phyloP scores from a whole-genome alignment of 371 early-diverging fungal species.

The Mortierella sp. region DNA sequence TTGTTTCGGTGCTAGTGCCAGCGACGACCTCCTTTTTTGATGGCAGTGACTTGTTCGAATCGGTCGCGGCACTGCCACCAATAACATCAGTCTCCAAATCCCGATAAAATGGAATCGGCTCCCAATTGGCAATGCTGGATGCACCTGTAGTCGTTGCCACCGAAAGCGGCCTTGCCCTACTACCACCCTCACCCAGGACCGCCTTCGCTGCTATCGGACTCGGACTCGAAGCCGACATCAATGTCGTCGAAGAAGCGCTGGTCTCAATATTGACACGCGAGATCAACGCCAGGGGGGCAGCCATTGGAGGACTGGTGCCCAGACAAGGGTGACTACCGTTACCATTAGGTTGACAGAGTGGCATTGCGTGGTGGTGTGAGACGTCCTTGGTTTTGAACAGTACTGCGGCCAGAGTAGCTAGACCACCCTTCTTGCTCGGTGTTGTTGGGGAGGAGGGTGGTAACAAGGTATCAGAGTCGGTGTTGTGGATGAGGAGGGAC shows the following conservation, averaged over 20 bases:
- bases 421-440: background rate
- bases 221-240: background rate
- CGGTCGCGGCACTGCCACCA: background rate
- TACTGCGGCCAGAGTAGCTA: background rate
- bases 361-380: background rate
- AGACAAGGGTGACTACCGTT: conserved; percentile 12
- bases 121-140: background rate
- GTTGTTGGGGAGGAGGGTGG: background rate
- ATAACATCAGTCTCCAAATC: background rate
- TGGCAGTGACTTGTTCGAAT: background rate
- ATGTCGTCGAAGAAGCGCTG: conserved; percentile 16
- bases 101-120: background rate
- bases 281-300: background rate
- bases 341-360: conserved; percentile 8
- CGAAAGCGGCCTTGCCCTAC: background rate
- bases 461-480: background rate
- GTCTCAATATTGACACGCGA: conserved; percentile 21
- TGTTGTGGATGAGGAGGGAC: background rate
- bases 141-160: background rate
- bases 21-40: background rate
- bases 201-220: background rate
- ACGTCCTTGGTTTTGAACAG: background rate
- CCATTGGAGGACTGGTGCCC: conserved; percentile 3
- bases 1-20: background rate
- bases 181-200: background rate